A percentile compares a stretch with the other conserved stretches of the same genome.
These are phyloP conservation scores for Persicaria maculosa DNA, from an alignment of 148 eudicot genomes.

Conservation along the genomic window DNA sequence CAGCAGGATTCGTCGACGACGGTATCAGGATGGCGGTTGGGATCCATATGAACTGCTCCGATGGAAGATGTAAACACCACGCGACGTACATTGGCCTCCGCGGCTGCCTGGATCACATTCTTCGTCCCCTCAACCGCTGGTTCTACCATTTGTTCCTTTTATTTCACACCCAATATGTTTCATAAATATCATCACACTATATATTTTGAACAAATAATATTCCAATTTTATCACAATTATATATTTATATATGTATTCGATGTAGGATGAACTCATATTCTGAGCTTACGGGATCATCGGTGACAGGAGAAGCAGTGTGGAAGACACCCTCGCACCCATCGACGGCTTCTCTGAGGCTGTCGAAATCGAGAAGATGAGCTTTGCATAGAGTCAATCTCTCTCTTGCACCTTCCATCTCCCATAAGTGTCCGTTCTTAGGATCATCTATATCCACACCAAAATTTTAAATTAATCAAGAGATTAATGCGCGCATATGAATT, in stretches of 20 bases:
- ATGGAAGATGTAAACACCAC: conserved; percentile 92
- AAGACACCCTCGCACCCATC: conserved; percentile 84
- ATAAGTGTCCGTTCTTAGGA: conserved; percentile 74
- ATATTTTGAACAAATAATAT: neutral
- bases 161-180: neutral
- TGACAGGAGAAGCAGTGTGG: conserved; percentile 92
- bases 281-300: conserved; percentile 75
- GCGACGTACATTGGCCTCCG: conserved; percentile 71
- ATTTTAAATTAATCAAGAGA: neutral
- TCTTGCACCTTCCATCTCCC: conserved; percentile 80
- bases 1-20: conserved; percentile 88
- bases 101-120: conserved; percentile 71
- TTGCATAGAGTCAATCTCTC: conserved; percentile 72
- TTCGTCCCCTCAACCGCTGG: conserved; percentile 85
- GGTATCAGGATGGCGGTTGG: conserved; percentile 57
- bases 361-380: conserved; percentile 76
- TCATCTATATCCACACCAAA: conserved; percentile 43
- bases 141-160: conserved; percentile 75
- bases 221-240: no score
- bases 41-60: conserved; percentile 93
- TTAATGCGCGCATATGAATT: neutral
- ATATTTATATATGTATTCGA: no score
- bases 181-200: neutral
- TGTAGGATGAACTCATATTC: no score
- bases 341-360: conserved; percentile 67